These are phyloP conservation scores for Botryosphaeria dothidea DNA, from an alignment of 2,329 filamentous ascomycete genomes.

Conservation along the genomic window DNA sequence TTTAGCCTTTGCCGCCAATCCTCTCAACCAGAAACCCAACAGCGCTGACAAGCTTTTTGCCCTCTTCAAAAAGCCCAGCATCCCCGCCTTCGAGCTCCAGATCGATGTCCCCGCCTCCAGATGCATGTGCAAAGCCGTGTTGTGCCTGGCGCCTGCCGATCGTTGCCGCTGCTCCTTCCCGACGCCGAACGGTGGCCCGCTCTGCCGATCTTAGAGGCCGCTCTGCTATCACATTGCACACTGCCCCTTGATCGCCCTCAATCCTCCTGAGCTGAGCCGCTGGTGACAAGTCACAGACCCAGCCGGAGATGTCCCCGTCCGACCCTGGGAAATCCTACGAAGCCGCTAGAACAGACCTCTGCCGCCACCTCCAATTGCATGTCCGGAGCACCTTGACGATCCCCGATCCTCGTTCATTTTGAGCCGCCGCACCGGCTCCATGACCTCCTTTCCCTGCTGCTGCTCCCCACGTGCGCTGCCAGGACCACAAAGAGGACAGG, in stretches of 20 bases:
- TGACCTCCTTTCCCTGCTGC: neutral
- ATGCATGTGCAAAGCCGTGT: neutral
- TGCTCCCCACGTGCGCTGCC: neutral
- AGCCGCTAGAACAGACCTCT: neutral
- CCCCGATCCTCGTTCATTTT: neutral
- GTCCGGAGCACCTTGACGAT: neutral
- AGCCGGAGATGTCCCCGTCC: neutral
- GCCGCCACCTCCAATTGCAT: neutral
- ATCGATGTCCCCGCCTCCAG: neutral
- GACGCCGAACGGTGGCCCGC: neutral
- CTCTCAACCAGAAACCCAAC: neutral
- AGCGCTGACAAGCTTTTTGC: neutral
- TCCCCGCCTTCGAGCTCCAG: neutral
- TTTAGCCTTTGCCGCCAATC: slow-evolving; percentile 4
- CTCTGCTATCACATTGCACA: neutral
- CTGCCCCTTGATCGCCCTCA: neutral
- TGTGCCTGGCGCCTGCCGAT: neutral
- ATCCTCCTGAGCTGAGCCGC: neutral
- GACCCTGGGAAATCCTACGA: neutral
- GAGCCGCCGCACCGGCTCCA: neutral
- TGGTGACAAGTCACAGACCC: neutral
- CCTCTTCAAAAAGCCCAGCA: neutral
- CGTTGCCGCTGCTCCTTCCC: neutral
- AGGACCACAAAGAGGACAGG: too few species aligned
- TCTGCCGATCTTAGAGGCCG: neutral